Evolutionary conservation across 2,329 filamentous ascomycete genomes (phyloP).

Genomic region (Trichoderma sp.): DNA sequence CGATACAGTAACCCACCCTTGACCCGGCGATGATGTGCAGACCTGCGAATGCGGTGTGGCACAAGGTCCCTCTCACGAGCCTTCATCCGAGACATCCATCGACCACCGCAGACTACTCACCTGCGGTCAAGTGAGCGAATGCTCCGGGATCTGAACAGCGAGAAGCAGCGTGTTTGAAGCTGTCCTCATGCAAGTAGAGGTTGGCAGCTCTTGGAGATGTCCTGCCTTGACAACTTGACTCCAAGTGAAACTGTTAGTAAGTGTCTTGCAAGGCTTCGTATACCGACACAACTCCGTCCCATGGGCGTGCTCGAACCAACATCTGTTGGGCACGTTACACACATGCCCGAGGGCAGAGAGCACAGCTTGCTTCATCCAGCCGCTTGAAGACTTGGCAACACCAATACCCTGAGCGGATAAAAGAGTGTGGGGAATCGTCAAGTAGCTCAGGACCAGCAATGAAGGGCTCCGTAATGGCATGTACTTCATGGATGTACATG

Average conservation of each 20-base stretch:
- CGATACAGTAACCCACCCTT: constrained; percentile 27
- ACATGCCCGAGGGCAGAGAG: background rate
- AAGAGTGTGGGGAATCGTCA: constrained; percentile 17
- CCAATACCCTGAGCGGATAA: constrained; percentile 9
- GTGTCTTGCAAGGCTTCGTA: background rate
- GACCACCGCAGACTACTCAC: too few species aligned
- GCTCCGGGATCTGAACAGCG: constrained; percentile 2
- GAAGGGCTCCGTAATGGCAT: constrained; percentile 9
- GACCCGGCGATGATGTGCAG: constrained; percentile 37
- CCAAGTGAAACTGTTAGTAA: background rate
- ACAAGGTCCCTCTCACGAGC: constrained; percentile 28
- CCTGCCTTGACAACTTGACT: background rate
- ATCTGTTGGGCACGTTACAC: background rate
- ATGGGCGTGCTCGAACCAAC: background rate
- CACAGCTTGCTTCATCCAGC: constrained; percentile 6
- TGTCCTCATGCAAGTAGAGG: background rate
- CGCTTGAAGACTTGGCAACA: constrained; percentile 20
- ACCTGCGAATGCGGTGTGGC: constrained; percentile 36
- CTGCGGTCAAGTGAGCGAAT: background rate
- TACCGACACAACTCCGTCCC: background rate
- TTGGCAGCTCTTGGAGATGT: background rate
- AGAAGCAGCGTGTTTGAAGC: background rate
- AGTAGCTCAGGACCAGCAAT: background rate
- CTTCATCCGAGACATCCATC: constrained; percentile 28
- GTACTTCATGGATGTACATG: constrained; percentile 12